Conservation (phyloP, 768 basidiomycete species). For the Tephrocybe rancida region DNA sequence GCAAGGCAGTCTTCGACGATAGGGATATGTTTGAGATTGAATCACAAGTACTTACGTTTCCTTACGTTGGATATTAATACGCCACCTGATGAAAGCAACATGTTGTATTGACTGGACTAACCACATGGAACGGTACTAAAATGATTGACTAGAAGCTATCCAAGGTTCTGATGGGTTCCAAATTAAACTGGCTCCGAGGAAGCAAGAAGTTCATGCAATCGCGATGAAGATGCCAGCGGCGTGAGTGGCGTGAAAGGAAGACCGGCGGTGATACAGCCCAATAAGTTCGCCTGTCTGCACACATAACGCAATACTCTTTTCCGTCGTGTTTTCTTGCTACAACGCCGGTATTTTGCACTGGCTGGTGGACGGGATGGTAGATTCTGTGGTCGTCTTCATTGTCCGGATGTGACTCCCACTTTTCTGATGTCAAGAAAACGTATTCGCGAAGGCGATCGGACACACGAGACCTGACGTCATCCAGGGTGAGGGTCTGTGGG, state of each 20-base stretch:
- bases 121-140: not conserved
- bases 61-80: not conserved
- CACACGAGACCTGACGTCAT: constrained; percentile 10
- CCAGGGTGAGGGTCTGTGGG: constrained; percentile 4
- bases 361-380: not conserved
- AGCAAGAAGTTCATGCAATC: constrained; percentile 9
- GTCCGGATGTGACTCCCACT: not conserved
- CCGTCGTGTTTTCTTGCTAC: not conserved
- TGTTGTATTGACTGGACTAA: not conserved
- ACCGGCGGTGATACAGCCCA: constrained; percentile 13
- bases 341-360: not conserved
- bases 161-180: constrained; percentile 2
- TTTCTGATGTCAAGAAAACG: constrained; percentile 4
- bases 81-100: not conserved
- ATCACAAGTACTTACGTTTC: not conserved
- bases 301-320: constrained; percentile 2
- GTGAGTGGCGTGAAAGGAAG: constrained; percentile 9
- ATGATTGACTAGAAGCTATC: not conserved
- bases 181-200: constrained; percentile 8
- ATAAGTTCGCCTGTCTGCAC: constrained; percentile 5
- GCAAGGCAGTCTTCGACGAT: not conserved
- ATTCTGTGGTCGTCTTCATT: not conserved
- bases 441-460: constrained; percentile 5
- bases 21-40: not conserved
- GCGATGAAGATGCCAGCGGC: constrained; percentile 11